Conservation (phyloP, 2,329 filamentous ascomycete genomes). For the Aureobasidium sp. region DNA sequence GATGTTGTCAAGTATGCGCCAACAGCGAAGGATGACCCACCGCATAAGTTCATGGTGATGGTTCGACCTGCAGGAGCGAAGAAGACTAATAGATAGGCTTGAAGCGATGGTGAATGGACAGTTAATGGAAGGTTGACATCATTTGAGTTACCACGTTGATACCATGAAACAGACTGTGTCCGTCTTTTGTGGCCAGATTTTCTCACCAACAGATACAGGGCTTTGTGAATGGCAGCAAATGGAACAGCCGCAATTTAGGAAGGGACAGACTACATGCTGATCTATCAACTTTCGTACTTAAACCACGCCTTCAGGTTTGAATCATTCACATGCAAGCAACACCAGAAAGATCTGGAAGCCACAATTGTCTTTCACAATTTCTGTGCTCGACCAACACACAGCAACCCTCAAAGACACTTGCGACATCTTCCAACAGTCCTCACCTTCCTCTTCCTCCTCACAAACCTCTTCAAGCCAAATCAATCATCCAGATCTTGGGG, state of each 20-base stretch:
- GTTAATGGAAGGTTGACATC: no score
- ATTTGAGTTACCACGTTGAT: background rate
- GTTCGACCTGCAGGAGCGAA: background rate
- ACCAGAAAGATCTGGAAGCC: background rate
- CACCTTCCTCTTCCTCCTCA: background rate
- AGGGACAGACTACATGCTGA: background rate
- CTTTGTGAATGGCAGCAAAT: background rate
- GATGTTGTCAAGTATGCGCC: constrained; percentile 17
- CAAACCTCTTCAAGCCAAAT: background rate
- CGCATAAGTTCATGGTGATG: constrained; percentile 12
- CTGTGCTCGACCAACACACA: background rate
- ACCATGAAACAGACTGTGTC: no score
- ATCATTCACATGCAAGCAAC: background rate
- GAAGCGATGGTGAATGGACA: background rate
- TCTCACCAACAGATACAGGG: no score
- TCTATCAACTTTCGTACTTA: background rate
- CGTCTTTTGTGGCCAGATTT: no score
- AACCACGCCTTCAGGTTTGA: background rate
- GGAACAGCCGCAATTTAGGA: background rate
- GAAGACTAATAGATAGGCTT: background rate
- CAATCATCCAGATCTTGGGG: background rate
- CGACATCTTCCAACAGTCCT: background rate
- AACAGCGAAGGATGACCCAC: constrained; percentile 15
- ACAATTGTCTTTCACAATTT: background rate
- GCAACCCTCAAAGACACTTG: background rate